phyloP scores from a whole-genome alignment of 148 eudicot species.

The Mesembryanthemum crystallinum region DNA sequence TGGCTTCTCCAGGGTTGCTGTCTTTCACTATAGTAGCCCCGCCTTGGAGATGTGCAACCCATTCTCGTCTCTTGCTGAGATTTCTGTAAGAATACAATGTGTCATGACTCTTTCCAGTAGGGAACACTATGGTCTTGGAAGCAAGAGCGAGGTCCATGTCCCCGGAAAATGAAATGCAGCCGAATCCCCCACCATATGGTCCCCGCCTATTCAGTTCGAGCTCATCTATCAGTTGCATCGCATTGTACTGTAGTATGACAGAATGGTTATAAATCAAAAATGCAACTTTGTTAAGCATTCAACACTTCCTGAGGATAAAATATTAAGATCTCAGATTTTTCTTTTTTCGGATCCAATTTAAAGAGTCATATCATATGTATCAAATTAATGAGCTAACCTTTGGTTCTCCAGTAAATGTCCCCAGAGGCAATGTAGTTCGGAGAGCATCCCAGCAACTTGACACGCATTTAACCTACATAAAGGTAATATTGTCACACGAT shows the following conservation, averaged over 20 bases:
- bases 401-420: slow-evolving; percentile 81
- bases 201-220: slow-evolving; percentile 77
- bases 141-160: slow-evolving; percentile 85
- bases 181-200: slow-evolving; percentile 81
- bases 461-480: slow-evolving; percentile 65
- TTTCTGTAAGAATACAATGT: slow-evolving; percentile 61
- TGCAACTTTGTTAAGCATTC: not conserved
- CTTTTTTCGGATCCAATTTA: not conserved
- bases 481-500: not conserved
- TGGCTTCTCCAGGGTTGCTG: slow-evolving; percentile 65
- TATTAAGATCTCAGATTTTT: not conserved
- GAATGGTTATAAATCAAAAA: not conserved
- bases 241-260: slow-evolving; percentile 54
- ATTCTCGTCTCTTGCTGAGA: slow-evolving; percentile 50
- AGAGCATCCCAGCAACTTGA: slow-evolving; percentile 77
- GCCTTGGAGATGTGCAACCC: slow-evolving; percentile 86
- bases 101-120: slow-evolving; percentile 50
- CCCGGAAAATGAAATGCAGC: slow-evolving; percentile 85
- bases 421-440: slow-evolving; percentile 73
- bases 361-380: not conserved
- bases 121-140: slow-evolving; percentile 80
- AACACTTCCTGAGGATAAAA: not conserved
- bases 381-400: slow-evolving; percentile 44
- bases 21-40: slow-evolving; percentile 75
- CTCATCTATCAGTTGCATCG: slow-evolving; percentile 79